Evolutionary conservation across 345 rosid species (phyloP).

Genomic region (Rhodamnia rubescens): DNA sequence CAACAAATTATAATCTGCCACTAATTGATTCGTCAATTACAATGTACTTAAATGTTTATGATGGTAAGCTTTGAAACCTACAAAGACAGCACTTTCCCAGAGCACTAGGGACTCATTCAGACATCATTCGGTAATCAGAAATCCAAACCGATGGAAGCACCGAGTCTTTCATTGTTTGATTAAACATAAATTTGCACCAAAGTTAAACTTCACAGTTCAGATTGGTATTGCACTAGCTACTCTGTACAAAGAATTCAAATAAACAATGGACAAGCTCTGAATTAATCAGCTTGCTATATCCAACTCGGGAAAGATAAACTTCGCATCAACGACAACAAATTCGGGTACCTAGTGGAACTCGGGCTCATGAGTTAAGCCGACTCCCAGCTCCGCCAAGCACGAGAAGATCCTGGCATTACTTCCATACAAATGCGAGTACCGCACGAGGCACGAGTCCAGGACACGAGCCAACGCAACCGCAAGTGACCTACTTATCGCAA

Average conservation of each 20-base stretch:
- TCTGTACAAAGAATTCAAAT: background rate
- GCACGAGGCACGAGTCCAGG: conserved; percentile 68
- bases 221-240: background rate
- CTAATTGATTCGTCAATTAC: background rate
- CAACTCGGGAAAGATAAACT: background rate
- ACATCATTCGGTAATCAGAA: background rate
- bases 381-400: conserved; percentile 82
- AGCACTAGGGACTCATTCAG: background rate
- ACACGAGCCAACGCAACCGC: conserved; percentile 50
- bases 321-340: background rate
- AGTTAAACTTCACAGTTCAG: background rate
- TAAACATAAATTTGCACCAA: background rate
- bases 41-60: background rate
- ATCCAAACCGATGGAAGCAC: background rate
- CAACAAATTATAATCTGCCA: conserved; percentile 2
- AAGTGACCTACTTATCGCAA: conserved; percentile 61
- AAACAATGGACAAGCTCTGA: background rate
- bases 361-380: conserved; percentile 68
- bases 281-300: background rate
- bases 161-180: background rate
- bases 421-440: conserved; percentile 76
- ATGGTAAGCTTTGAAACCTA: background rate
- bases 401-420: conserved; percentile 80
- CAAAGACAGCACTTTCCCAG: background rate
- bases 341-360: conserved; percentile 87